Evolutionary conservation across 2,329 filamentous ascomycete species (phyloP).

Genomic region (Verruconis gallopava): DNA sequence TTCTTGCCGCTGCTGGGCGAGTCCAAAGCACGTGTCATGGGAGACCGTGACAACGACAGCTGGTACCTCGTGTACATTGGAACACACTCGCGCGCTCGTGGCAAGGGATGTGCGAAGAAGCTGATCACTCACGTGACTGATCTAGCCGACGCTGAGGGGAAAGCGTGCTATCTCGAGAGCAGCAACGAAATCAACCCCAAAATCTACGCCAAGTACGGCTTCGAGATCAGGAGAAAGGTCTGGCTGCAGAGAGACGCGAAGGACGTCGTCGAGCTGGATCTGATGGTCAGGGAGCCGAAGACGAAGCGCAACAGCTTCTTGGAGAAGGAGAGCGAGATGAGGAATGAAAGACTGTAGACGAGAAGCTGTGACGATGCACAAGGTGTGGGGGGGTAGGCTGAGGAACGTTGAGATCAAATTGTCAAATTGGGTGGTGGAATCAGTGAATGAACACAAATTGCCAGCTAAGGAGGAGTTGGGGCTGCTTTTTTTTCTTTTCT

Average conservation of each 20-base stretch:
- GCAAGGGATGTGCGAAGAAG: conserved; percentile 59
- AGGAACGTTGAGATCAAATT: conserved; percentile 3
- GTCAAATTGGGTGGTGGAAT: not conserved
- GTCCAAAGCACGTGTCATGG: conserved; percentile 57
- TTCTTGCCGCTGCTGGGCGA: conserved; percentile 62
- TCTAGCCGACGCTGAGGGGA: conserved; percentile 52
- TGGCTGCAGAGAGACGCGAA: conserved; percentile 45
- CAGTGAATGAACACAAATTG: conserved; percentile 1
- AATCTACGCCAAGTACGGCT: conserved; percentile 67
- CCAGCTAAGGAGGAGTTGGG: not conserved
- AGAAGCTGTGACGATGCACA: too few species aligned
- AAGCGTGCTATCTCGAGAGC: conserved; percentile 66
- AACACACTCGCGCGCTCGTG: conserved; percentile 55
- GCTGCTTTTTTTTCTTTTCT: not conserved
- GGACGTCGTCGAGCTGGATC: conserved; percentile 53
- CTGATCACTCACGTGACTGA: conserved; percentile 56
- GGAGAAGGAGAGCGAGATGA: conserved; percentile 7
- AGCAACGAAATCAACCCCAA: conserved; percentile 53
- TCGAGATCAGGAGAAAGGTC: conserved; percentile 49
- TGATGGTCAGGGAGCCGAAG: conserved; percentile 67
- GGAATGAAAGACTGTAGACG: not conserved
- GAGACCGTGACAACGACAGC: conserved; percentile 50
- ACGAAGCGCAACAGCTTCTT: conserved; percentile 8
- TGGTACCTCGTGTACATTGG: conserved; percentile 81
- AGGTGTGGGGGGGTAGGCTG: too few species aligned